Conservation (phyloP, 192 early-diverging fungal species). For the Fimicolochytrium jonesii region DNA sequence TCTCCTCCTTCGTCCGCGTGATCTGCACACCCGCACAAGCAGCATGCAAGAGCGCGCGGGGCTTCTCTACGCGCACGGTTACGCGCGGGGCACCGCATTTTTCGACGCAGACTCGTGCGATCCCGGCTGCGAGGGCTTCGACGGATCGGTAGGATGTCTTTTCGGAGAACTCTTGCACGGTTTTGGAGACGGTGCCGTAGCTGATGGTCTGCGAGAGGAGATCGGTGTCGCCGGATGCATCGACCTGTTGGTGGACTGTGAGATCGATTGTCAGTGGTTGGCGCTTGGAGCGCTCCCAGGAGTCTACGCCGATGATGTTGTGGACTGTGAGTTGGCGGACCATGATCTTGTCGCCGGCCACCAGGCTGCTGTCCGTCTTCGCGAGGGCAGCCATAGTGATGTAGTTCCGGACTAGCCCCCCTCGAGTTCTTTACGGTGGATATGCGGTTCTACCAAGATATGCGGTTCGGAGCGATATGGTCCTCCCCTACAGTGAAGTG, state of each 20-base stretch:
- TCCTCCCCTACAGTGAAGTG: too few species aligned
- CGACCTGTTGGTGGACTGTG: slow-evolving; percentile 67
- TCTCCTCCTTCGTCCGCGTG: slow-evolving; percentile 64
- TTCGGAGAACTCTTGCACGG: slow-evolving; percentile 72
- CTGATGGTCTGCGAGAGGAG: slow-evolving; percentile 75
- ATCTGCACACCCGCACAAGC: slow-evolving; percentile 84
- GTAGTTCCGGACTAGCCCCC: too few species aligned
- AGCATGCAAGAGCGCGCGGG: slow-evolving; percentile 87
- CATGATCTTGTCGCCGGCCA: slow-evolving; percentile 29
- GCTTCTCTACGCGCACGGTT: slow-evolving; percentile 74
- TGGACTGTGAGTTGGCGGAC: slow-evolving; percentile 75
- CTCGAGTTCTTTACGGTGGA: too few species aligned
- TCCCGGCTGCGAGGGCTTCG: slow-evolving; percentile 84
- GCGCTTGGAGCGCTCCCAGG: slow-evolving; percentile 84
- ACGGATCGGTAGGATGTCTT: slow-evolving; percentile 69
- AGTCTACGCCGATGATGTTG: slow-evolving; percentile 84
- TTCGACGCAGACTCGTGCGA: slow-evolving; percentile 74
- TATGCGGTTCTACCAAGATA: too few species aligned
- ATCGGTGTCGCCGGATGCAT: slow-evolving; percentile 74
- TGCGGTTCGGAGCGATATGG: too few species aligned
- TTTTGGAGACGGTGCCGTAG: slow-evolving; percentile 77
- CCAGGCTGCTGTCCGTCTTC: slow-evolving; percentile 48
- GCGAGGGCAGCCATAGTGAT: too few species aligned
- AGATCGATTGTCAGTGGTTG: slow-evolving; percentile 85
- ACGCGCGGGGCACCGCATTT: slow-evolving; percentile 76